Base-by-base conservation (phyloP, 495 filamentous ascomycete genomes). In the Xylaria scruposa region DNA sequence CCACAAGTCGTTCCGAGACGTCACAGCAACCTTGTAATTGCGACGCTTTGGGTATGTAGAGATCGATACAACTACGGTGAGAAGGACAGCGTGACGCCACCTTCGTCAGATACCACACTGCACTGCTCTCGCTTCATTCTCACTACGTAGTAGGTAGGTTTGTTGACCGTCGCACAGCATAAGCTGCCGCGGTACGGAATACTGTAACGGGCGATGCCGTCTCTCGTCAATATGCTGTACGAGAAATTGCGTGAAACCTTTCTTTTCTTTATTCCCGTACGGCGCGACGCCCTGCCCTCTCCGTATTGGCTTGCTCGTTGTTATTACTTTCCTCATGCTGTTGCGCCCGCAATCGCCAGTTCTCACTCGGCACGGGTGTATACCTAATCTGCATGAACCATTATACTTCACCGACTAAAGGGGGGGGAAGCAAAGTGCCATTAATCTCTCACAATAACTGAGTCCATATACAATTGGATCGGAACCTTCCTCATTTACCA, bases 131-230 rank as follows among this genome's bases (percentile, higher is more conserved):
- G 33, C 66, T 69, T 59, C 17, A 17, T 42, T 19, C 38, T 60
- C 42, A 12, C 38, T 69, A 31, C 29, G 29, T 31, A 31, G 29
- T 31, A 31, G 1, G 29, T 31, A 8, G 26, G 17, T 44, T 29
- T 54, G 46, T 44, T 51, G 31, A 15, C 36, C 68, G 49, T 64
- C n/a, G 60, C 59, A 70, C 68, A 21, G 38, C 59, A 36, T 70
- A 36, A 70, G 68, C 59, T 64, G 47, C 60, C 36, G 44, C 38
- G n/a, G 13, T 44, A 64, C 68, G 68, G 68, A 64, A 64, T 70
- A 61, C 68, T 56, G 24, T 40, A 61, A 56, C 33, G 47, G 59
- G 59, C 60, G 47, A 70, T 64, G 49, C 58, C 68, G 59, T 53
- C 53, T 49, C 56, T 13, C 40, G 26, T 8, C 40, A 62, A 12